Conservation (phyloP, 768 basidiomycete species). For the Russula dissimulans region DNA sequence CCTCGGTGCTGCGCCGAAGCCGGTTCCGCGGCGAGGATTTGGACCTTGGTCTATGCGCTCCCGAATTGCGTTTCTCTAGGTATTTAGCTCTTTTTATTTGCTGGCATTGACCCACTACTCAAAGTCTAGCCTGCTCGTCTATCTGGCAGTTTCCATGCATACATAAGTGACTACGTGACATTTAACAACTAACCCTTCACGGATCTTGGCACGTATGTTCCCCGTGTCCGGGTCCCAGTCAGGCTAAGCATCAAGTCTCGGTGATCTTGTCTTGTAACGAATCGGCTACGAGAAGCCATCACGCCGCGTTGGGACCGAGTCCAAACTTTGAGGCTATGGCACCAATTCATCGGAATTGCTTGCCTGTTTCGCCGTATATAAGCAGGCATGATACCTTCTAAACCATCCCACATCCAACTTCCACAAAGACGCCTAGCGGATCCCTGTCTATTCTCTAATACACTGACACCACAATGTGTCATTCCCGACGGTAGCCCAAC, state of each 20-base stretch:
- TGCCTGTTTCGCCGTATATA: conserved; percentile 9
- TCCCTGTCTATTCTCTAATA: background rate
- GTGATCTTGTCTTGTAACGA: conserved; percentile 18
- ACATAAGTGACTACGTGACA: conserved; percentile 10
- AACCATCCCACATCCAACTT: conserved; percentile 4
- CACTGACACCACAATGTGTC: conserved; percentile 10
- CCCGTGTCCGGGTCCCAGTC: conserved; percentile 14
- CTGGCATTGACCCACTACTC: background rate
- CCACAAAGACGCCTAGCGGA: conserved; percentile 1
- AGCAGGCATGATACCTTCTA: conserved; percentile 1
- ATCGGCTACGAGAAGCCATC: conserved; percentile 18
- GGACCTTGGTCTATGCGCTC: background rate
- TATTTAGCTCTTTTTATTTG: conserved; percentile 6
- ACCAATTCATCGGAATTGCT: conserved; percentile 10
- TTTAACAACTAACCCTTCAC: conserved; percentile 6
- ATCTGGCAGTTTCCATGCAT: conserved; percentile 19
- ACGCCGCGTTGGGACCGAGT: conserved; percentile 14
- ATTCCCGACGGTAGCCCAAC: conserved; percentile 13
- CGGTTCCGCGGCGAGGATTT: conserved; percentile 19
- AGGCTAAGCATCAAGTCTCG: conserved; percentile 15
- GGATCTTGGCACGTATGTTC: conserved; percentile 18
- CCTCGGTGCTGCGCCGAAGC: conserved; percentile 15
- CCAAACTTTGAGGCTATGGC: conserved; percentile 12
- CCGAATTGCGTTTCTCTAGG: conserved; percentile 9
- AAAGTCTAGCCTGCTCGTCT: conserved; percentile 14